Percentiles rank a stretch among this genome's conserved stretches.
Conservation (phyloP, 2,329 filamentous ascomycete genomes). For the Fusarium drepaniforme region DNA sequence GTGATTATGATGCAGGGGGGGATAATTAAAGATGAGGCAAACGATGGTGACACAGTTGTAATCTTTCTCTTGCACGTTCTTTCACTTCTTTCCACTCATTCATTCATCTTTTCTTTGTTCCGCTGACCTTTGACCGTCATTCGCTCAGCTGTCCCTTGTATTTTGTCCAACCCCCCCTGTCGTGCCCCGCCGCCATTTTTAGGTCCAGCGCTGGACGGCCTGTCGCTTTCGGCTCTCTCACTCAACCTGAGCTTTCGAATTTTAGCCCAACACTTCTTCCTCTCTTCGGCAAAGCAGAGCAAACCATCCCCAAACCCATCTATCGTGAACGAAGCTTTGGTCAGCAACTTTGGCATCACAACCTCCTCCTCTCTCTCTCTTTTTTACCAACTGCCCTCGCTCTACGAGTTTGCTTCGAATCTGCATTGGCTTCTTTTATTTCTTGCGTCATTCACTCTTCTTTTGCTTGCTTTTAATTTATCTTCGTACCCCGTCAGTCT, state of each 20-base stretch:
- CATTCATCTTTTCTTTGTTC: slow-evolving; percentile 1
- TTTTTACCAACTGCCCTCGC: slow-evolving; percentile 8
- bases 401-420: slow-evolving; percentile 14
- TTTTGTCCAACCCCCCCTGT: slow-evolving; percentile 16
- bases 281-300: slow-evolving; percentile 13
- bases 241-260: slow-evolving; percentile 39
- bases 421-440: slow-evolving; percentile 8
- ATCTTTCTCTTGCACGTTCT: neutral
- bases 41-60: neutral
- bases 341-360: slow-evolving; percentile 20
- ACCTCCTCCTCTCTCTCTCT: slow-evolving; percentile 6
- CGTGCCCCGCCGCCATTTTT: slow-evolving; percentile 29
- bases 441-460: neutral
- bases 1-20: neutral
- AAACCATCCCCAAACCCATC: neutral
- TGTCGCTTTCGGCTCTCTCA: slow-evolving; percentile 27
- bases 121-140: neutral
- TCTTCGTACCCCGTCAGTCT: slow-evolving; percentile 19
- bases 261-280: slow-evolving; percentile 39
- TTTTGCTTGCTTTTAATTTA: slow-evolving; percentile 12
- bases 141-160: slow-evolving; percentile 17
- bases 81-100: neutral
- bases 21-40: neutral
- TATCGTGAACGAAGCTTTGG: slow-evolving; percentile 25
- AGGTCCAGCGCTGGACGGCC: slow-evolving; percentile 10